These are phyloP conservation scores for Populus davidiana DNA, from an alignment of 345 rosid species.

Conservation along the genomic window DNA sequence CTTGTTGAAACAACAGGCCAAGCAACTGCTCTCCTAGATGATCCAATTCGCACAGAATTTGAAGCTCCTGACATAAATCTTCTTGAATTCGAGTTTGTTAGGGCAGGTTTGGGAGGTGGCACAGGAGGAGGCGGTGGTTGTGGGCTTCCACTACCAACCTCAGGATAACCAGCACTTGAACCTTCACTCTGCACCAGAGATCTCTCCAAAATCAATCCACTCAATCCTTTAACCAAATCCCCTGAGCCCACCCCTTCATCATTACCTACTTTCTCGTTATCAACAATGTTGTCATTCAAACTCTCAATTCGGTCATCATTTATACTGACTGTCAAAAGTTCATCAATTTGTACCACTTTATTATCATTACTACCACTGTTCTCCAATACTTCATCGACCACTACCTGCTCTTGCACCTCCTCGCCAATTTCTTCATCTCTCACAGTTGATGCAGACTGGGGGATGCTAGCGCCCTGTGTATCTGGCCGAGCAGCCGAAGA, in stretches of 20 bases:
- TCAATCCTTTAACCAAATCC: conserved; percentile 32
- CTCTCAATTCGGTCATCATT: conserved; percentile 31
- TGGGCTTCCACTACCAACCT: conserved; percentile 36
- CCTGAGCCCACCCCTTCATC: conserved; percentile 40
- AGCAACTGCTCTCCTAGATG: conserved; percentile 64
- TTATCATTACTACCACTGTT: conserved; percentile 39
- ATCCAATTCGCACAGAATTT: conserved; percentile 53
- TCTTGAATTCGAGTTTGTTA: conserved; percentile 46
- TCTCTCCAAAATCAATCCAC: conserved; percentile 41
- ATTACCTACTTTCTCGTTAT: conserved; percentile 25
- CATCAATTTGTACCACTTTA: conserved; percentile 43
- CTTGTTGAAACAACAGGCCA: conserved; percentile 76
- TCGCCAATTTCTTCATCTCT: conserved; percentile 68
- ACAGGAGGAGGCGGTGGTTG: conserved; percentile 82
- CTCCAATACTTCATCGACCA: conserved; percentile 49
- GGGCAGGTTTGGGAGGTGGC: conserved; percentile 73
- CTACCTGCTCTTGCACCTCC: conserved; percentile 51
- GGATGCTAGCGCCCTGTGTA: conserved; percentile 31
- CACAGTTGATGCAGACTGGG: conserved; percentile 37
- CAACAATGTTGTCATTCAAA: conserved; percentile 40
- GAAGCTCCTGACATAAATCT: conserved; percentile 48
- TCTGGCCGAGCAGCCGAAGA: conserved; percentile 60
- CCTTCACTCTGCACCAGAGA: conserved; percentile 47
- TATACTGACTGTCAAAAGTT: conserved; percentile 30
- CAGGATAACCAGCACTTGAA: conserved; percentile 40